Conservation (phyloP, 1,139 yeast species). For the Pichia sp. region DNA sequence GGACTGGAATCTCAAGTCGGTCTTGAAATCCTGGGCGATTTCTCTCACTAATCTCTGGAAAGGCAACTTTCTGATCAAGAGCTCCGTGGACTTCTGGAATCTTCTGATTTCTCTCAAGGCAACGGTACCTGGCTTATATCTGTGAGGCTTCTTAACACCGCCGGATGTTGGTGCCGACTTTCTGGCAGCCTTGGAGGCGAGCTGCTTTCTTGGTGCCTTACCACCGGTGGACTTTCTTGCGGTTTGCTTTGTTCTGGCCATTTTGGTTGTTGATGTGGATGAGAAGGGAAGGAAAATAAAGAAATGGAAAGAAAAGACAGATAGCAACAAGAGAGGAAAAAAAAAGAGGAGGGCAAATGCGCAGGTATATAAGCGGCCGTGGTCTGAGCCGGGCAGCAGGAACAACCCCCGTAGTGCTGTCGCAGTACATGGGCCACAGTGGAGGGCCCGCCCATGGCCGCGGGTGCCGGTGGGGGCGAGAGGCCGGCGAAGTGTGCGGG, state of each 20-base stretch:
- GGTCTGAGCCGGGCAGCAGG: neutral
- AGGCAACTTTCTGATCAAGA: constrained; percentile 94
- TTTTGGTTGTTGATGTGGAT: constrained; percentile 32
- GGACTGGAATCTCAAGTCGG: constrained; percentile 97
- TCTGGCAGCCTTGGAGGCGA: constrained; percentile 98
- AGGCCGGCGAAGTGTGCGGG: neutral
- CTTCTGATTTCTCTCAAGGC: constrained; percentile 99
- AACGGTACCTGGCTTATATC: constrained; percentile 99
- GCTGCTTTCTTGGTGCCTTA: constrained; percentile 99
- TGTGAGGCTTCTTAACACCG: constrained; percentile 99
- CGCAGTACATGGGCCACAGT: too few species aligned
- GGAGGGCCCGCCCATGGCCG: neutral
- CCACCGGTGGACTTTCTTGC: constrained; percentile 99
- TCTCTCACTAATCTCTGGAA: constrained; percentile 99
- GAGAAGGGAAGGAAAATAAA: neutral
- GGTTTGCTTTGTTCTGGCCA: constrained; percentile 99
- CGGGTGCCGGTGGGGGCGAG: neutral
- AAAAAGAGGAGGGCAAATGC: constrained; percentile 1
- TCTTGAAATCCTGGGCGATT: constrained; percentile 96
- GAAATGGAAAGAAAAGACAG: neutral
- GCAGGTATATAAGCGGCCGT: neutral
- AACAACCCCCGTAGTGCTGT: too few species aligned
- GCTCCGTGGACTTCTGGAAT: constrained; percentile 97
- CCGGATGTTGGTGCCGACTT: constrained; percentile 97
- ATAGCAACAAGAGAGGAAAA: neutral